Base-by-base conservation (phyloP, 306 rosid species). In the Comarum palustre region DNA sequence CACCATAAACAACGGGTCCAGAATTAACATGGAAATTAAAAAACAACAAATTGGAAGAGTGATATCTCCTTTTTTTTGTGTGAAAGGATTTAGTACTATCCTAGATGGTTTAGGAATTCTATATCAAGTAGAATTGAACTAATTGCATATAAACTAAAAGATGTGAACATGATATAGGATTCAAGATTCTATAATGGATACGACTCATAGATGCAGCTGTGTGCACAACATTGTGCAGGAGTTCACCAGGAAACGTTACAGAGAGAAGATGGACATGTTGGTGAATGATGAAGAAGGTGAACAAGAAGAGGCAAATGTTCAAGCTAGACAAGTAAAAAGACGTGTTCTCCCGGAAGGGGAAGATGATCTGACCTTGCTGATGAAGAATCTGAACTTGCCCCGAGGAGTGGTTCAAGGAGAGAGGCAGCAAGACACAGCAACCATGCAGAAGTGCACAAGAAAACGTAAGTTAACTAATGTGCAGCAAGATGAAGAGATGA, bases 191-290 rank as follows among this genome's bases (percentile, higher is more conserved):
- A 22, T 54, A 22, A 22, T 22, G 61, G 61, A 31, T n/a, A 5
- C 0, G 5, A 52, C n/a, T 16, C 20, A n/a, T 48, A 17, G 51
- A 48, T 48, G 54, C 54, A 48, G 59, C 22, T 52, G 29, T 52
- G 59, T 19, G 3, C 63, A 25, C 0, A 22, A 57, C 36, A 88
- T 64, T 84, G 86, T 82, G 90, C 84, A 20, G 95, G 86, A 83
- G 80, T 93, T 87, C 63, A 57, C 1, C 24, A 25, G 15, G 38
- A 27, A 58, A 29, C 64, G 38, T 12, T 27, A 0, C 39, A 58
- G 64, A 5, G 6, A 27, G 3, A 27, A 58, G 38, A 25, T 27
- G 64, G 64, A 58, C 36, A 36, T 36, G 8, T 36, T 36, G 39
- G 6, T 36, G 39, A 55, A n/a, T n/a, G n/a, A 24, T 55, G 16